These are phyloP conservation scores for Suillus hirtellus DNA, from an alignment of 768 basidiomycete species.

Conservation along the genomic window DNA sequence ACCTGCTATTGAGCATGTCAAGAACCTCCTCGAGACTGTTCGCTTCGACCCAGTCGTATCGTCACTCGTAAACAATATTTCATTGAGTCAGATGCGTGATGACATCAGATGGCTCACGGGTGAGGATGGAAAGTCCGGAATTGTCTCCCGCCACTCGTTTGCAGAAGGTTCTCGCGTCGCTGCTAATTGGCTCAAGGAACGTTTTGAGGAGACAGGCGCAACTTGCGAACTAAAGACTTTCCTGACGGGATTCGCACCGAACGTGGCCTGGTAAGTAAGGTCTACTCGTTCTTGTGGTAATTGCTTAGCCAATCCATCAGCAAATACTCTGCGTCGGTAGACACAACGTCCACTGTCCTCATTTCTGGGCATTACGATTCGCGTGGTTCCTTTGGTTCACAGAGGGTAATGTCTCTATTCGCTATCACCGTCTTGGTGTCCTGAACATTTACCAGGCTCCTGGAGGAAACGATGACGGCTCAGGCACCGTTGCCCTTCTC, in stretches of 20 bases:
- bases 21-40: slow-evolving; percentile 54
- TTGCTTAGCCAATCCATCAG: slow-evolving; percentile 35
- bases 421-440: slow-evolving; percentile 1
- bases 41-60: slow-evolving; percentile 73
- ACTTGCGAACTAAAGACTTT: slow-evolving; percentile 68
- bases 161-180: slow-evolving; percentile 62
- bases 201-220: slow-evolving; percentile 76
- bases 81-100: slow-evolving; percentile 59
- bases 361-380: slow-evolving; percentile 90
- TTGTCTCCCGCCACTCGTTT: slow-evolving; percentile 84
- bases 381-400: slow-evolving; percentile 84
- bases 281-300: neutral
- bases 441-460: slow-evolving; percentile 28
- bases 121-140: slow-evolving; percentile 71
- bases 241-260: slow-evolving; percentile 75
- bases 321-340: slow-evolving; percentile 53
- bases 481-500: slow-evolving; percentile 70
- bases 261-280: slow-evolving; percentile 74
- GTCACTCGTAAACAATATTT: slow-evolving; percentile 66
- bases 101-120: slow-evolving; percentile 86
- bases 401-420: slow-evolving; percentile 35
- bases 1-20: slow-evolving; percentile 53
- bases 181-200: slow-evolving; percentile 71
- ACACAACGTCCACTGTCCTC: slow-evolving; percentile 66
- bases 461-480: slow-evolving; percentile 66